These are phyloP conservation scores for Aspergillus pseudoviridinutans DNA, from an alignment of 2,329 filamentous ascomycete genomes.

Conservation along the genomic window DNA sequence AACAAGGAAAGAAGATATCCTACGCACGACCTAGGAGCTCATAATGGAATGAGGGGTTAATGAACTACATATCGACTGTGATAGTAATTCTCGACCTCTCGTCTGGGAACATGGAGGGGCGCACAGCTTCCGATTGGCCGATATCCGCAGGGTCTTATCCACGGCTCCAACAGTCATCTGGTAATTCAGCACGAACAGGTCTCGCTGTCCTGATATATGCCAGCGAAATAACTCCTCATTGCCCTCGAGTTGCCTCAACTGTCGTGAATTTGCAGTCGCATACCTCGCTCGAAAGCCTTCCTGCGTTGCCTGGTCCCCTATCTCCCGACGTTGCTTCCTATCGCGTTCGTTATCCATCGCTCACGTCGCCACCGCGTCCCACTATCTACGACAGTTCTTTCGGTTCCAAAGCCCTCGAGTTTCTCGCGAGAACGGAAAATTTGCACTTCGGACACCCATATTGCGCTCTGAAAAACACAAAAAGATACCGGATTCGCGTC, in stretches of 20 bases:
- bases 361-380: conserved; percentile 20
- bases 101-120: conserved; percentile 36
- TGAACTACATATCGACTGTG: conserved; percentile 9
- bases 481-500: conserved; percentile 14
- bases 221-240: conserved; percentile 1
- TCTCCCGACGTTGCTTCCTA: conserved; percentile 2
- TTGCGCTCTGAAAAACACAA: not conserved
- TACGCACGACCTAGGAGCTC: not conserved
- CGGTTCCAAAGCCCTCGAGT: not conserved
- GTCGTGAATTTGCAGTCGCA: conserved; percentile 10
- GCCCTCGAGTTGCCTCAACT: not conserved
- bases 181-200: conserved; percentile 4
- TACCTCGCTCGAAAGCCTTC: conserved; percentile 2
- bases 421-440: not conserved
- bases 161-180: conserved; percentile 10
- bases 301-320: not conserved
- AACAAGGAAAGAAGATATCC: not conserved
- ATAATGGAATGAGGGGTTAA: conserved; percentile 1
- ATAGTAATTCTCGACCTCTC: conserved; percentile 25
- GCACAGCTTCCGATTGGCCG: conserved; percentile 32
- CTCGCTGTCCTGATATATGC: not conserved
- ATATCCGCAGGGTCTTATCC: conserved; percentile 11
- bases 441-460: not conserved
- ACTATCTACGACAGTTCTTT: conserved; percentile 6
- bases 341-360: conserved; percentile 10